phyloP scores from a whole-genome alignment of 176 grass and related monocot species.

The Zea mays region Zm-B73-REFERENCE-NAM-5.0 NC_050098.1:182666501-182667000 shows the following conservation, averaged over 20 bases:
- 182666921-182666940: background rate
- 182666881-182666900: background rate
- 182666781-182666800: background rate
- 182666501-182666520: background rate
- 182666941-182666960: background rate
- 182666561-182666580: background rate
- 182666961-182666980: background rate
- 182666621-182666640: no score
- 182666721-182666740: no score
- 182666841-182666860: no score
- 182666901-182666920: background rate
- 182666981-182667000: conserved; percentile 1
- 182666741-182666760: no score
- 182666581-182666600: background rate
- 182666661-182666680: no score
- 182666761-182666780: no score
- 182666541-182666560: background rate
- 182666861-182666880: background rate
- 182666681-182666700: no score
- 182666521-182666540: background rate
- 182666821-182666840: background rate
- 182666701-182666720: no score
- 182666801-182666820: background rate
- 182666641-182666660: no score
- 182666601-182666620: no score